These are phyloP conservation scores for Leccinum variicolor DNA, from an alignment of 768 basidiomycete species.

Conservation along the genomic window DNA sequence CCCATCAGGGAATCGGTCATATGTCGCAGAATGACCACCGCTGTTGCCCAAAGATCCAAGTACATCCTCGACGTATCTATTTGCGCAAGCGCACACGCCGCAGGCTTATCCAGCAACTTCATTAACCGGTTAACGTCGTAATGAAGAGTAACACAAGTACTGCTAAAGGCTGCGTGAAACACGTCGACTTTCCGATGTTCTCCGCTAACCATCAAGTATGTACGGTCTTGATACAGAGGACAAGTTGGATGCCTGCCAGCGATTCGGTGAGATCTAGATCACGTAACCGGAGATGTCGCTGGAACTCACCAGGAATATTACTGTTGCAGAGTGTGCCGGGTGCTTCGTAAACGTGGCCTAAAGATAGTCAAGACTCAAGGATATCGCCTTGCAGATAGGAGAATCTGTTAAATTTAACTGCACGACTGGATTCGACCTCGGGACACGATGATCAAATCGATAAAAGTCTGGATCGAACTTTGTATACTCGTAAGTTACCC, in stretches of 20 bases:
- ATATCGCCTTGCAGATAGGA: neutral
- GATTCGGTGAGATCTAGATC: neutral
- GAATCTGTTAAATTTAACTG: neutral
- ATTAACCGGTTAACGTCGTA: neutral
- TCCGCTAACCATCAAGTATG: neutral
- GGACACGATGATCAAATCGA: neutral
- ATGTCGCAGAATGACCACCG: conserved; percentile 27
- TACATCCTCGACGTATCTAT: neutral
- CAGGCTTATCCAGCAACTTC: neutral
- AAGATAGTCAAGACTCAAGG: neutral
- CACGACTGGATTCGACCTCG: neutral
- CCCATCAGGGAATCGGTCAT: conserved; percentile 25
- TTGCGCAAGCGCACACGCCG: neutral
- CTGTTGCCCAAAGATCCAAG: conserved; percentile 20
- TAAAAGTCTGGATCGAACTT: neutral
- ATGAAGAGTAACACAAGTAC: neutral
- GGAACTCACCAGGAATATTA: neutral
- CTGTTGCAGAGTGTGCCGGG: neutral
- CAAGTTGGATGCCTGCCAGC: neutral
- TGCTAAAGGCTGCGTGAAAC: neutral
- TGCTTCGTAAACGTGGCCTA: neutral
- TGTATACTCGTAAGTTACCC: neutral
- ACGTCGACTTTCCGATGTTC: neutral
- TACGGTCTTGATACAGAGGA: neutral
- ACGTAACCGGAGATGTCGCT: neutral